Evolutionary conservation across 257 asterid genomes (phyloP).

Genomic region (Lycium barbarum): DNA sequence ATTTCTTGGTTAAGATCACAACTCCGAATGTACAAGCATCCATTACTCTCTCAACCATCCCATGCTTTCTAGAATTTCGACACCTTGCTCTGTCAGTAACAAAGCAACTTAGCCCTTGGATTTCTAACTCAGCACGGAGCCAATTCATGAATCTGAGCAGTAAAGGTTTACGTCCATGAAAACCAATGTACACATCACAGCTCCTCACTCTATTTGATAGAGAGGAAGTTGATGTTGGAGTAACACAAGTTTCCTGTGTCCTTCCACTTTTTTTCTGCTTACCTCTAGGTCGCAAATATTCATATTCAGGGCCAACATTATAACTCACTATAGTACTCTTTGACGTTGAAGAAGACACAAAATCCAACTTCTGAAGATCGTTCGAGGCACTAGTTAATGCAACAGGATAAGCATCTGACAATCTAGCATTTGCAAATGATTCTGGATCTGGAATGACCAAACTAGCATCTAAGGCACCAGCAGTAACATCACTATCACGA

Average conservation of each 20-base stretch:
- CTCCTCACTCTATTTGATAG: constrained; percentile 68
- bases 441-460: constrained; percentile 47
- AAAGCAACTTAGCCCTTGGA: constrained; percentile 87
- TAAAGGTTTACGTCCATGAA: constrained; percentile 73
- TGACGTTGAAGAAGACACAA: constrained; percentile 60
- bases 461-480: constrained; percentile 44
- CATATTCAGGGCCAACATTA: constrained; percentile 47
- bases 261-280: constrained; percentile 57
- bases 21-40: constrained; percentile 83
- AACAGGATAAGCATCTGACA: constrained; percentile 47
- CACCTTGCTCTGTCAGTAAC: constrained; percentile 74
- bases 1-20: constrained; percentile 83
- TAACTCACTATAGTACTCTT: constrained; percentile 54
- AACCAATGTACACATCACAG: constrained; percentile 85
- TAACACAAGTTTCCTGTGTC: constrained; percentile 54
- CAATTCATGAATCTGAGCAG: constrained; percentile 73
- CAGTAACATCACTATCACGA: constrained; percentile 36
- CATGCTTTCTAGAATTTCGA: constrained; percentile 71
- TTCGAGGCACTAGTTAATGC: constrained; percentile 45
- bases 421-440: constrained; percentile 42
- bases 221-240: constrained; percentile 58
- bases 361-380: constrained; percentile 54
- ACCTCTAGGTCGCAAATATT: constrained; percentile 48
- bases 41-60: constrained; percentile 75
- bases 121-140: constrained; percentile 88